Conservation (phyloP, 2,329 filamentous ascomycete species). For the Polytolypa hystricis region DNA sequence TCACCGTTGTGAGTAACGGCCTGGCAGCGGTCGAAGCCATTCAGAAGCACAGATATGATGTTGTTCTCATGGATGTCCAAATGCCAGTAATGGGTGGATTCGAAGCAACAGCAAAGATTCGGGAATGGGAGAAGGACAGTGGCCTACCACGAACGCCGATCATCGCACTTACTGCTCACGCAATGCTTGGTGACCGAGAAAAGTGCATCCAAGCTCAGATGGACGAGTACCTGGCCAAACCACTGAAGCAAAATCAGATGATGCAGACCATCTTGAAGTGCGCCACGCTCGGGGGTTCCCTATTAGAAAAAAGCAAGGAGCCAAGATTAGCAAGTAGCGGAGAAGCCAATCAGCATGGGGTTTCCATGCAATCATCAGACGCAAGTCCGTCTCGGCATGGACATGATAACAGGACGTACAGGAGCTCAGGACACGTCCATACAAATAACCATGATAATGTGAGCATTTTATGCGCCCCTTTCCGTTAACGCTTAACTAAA, state of each 20-base stretch:
- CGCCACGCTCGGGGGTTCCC: slow-evolving; percentile 62
- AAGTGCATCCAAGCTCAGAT: slow-evolving; percentile 98
- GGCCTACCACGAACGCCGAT: slow-evolving; percentile 79
- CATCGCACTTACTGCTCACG: slow-evolving; percentile 91
- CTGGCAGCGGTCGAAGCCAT: slow-evolving; percentile 87
- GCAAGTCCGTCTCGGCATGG: slow-evolving; percentile 45
- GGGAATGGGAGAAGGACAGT: slow-evolving; percentile 80
- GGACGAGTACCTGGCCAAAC: slow-evolving; percentile 98
- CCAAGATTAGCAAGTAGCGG: slow-evolving; percentile 29
- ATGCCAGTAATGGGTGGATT: slow-evolving; percentile 99
- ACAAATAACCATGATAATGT: slow-evolving; percentile 20
- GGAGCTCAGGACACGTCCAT: slow-evolving; percentile 51
- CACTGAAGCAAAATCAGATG: slow-evolving; percentile 89
- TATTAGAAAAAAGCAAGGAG: slow-evolving; percentile 34
- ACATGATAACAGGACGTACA: slow-evolving; percentile 59
- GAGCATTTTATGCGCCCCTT: neutral
- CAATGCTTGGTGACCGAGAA: slow-evolving; percentile 96
- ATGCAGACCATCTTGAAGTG: slow-evolving; percentile 98
- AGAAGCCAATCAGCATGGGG: slow-evolving; percentile 12
- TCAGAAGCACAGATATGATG: slow-evolving; percentile 84
- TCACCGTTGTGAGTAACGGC: slow-evolving; percentile 78
- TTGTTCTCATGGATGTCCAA: slow-evolving; percentile 97
- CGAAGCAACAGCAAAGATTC: slow-evolving; percentile 91
- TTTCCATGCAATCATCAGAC: slow-evolving; percentile 22
- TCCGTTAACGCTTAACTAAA: neutral